Base-by-base conservation (phyloP, 805 yeast genomes). In the Spathaspora arborariae region DNA sequence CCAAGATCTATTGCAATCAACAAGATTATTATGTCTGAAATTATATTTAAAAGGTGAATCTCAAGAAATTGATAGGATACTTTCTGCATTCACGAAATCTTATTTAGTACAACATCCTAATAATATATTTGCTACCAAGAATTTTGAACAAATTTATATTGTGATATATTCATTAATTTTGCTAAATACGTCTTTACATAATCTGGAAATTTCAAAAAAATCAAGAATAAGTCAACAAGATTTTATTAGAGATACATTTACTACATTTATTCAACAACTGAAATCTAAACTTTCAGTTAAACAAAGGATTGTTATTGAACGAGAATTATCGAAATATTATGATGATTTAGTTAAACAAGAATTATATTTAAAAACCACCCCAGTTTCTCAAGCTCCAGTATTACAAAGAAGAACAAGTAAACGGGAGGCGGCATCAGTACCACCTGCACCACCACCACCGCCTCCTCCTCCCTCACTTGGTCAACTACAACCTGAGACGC, bases 21-120 rank as follows among this genome's bases (percentile, higher is more conserved):
- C 89, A 15, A 68, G 89, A 26, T 62, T 63, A 39, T 67, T 88
- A 26, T 88, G 95, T 53, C 74, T 76, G 34, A 78, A 74, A 52
- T 59, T 88, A n/a, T 85, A 84, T 63, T 74, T 89, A 56, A 80
- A 81, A 57, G 96, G 92, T 5, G 96, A 89, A 64, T 81, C 94
- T 2, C 91, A 85, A 56, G 85, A 84, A 56, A 81, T 88, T 44
- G 94, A 88, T 63, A 75, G 87, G 42, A 76, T 88, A 24, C 67
- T 89, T 46, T 83, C 85, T 39, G 74, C 82, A 2, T 83, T 87
- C 57, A 78, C 94, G 16, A 70, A 71, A 44, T 76, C 82, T 45
- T 88, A 91, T 83, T 67, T 72, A 19, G 60, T 60, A 22, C 76
- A 62, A 67, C 80, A 69, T 65, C 77, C 73, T 18, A 65, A 55